phyloP scores from a whole-genome alignment of 164 flowering plant genomes.

The Vitis labrusca region DNA sequence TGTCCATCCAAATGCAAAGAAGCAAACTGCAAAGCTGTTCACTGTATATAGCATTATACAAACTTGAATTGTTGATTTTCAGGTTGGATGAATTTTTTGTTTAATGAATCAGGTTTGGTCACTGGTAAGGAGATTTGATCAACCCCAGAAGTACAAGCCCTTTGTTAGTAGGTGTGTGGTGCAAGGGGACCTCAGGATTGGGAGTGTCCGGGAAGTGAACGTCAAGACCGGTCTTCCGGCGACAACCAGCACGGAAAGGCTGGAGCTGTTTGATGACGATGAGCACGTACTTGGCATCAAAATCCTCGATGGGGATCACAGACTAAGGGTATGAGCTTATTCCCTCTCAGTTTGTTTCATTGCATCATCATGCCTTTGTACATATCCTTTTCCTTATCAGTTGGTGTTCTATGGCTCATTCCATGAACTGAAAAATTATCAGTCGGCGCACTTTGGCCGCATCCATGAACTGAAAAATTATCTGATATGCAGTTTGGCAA shows the following conservation, averaged over 20 bases:
- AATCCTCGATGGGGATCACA: conserved; percentile 63
- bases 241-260: conserved; percentile 56
- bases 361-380: background rate
- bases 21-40: no score
- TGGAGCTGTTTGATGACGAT: conserved; percentile 54
- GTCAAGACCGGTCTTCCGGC: conserved; percentile 63
- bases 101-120: conserved; percentile 35
- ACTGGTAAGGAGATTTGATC: conserved; percentile 60
- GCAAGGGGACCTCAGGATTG: conserved; percentile 47
- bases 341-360: background rate
- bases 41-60: no score
- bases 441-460: no score
- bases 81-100: no score
- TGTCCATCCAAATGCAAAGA: no score
- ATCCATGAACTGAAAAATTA: no score
- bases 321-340: conserved; percentile 32
- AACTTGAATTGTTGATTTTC: no score
- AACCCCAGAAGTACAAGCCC: conserved; percentile 53
- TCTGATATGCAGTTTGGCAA: no score
- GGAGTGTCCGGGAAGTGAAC: conserved; percentile 59
- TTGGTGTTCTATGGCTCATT: no score
- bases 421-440: no score
- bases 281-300: conserved; percentile 56
- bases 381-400: background rate
- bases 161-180: conserved; percentile 52